Evolutionary conservation across 2,329 filamentous ascomycete species (phyloP).

Genomic region (Arthrinium phaeospermum): DNA sequence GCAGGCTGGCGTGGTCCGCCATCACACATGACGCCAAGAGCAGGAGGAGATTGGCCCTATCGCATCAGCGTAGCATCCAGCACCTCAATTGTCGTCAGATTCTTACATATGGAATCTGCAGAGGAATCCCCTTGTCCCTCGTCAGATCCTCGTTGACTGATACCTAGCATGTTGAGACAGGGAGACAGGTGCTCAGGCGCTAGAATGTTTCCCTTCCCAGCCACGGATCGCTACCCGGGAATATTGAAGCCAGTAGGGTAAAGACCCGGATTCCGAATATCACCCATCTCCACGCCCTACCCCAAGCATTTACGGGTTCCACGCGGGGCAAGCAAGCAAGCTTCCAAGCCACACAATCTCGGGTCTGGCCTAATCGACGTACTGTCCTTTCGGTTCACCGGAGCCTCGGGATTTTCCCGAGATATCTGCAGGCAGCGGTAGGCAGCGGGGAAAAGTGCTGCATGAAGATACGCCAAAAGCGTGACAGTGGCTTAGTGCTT

Average conservation of each 20-base stretch:
- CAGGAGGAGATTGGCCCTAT: slow-evolving; percentile 1
- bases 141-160: neutral
- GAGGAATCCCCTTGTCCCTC: neutral
- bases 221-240: neutral
- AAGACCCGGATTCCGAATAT: neutral
- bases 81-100: neutral
- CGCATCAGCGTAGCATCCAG: neutral
- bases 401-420: neutral
- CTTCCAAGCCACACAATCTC: neutral
- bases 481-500: neutral
- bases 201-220: neutral
- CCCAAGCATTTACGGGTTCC: neutral
- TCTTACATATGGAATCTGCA: neutral
- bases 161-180: too few species aligned
- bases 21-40: slow-evolving; percentile 1
- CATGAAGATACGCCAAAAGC: neutral
- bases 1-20: neutral
- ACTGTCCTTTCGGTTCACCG: neutral
- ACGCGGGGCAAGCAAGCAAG: neutral
- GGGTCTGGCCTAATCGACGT: neutral
- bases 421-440: neutral
- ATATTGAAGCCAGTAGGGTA: neutral
- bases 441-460: neutral
- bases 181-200: neutral
- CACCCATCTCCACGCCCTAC: neutral